Evolutionary conservation across 2,329 filamentous ascomycete species (phyloP), one percentile per base, ranked within the genome.

Genomic region (Aspergillus pseudonomiae): DNA sequence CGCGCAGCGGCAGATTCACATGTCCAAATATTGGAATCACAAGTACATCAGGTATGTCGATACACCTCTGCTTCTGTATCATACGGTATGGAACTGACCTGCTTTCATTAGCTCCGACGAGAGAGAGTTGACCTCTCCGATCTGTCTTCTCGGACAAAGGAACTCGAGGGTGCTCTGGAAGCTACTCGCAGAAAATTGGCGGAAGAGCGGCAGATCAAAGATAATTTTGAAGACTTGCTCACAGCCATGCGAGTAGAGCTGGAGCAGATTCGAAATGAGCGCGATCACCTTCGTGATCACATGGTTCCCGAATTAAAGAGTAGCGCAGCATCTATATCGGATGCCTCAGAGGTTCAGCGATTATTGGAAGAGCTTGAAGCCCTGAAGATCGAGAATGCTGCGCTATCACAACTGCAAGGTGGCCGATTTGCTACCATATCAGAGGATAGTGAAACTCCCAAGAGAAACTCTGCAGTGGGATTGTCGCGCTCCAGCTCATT

Each of bases 211-310:
- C 87, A 92, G 75, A 88, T 91, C 70, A 97, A 96, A 77, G 89
- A 92, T 73, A 97, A 96, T 76, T 96, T 98, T 71, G 93, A 98
- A 79, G 94, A 97, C 75, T 85, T 99, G 50, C 84, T 98, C 52
- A 88, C 89, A 7, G 94, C 92, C 6, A 88, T 98, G 70, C 91
- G 91, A 70, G 86, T 88, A 28, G 93, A 99, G 75, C 83, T 98
- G 16, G 87, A 94, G 71, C 91, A 88, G 68, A 88, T 93, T 59
- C 87, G 91, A 64, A 94, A 95, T 69, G 94, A 99, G 79, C 88
- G 93, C 59, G 95, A 99, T 77, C 71, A 75, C 24, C 86, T 98
- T 19, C 89, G 92, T 32, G 94, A 98, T 67, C 92, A 96, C 77
- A 84, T 96, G 46, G 88, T 97, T 2, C 93, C 94, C 21, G 88